Conservation (phyloP, 345 rosid genomes). For the Arabidopsis arenosa region DNA sequence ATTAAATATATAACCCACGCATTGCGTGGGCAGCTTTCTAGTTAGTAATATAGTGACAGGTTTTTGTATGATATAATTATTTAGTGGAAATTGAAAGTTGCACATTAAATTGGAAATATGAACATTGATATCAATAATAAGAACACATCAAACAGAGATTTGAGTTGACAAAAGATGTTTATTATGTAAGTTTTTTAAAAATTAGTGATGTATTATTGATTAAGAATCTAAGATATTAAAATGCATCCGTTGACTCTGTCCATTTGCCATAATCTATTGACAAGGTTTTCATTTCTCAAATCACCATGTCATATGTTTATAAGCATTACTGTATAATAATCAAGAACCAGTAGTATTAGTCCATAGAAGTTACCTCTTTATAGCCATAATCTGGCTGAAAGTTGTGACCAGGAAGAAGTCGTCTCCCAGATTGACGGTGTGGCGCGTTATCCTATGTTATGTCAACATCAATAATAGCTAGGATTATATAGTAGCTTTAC, state of each 20-base stretch:
- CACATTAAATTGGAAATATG: neutral
- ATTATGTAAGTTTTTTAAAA: neutral
- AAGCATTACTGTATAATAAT: neutral
- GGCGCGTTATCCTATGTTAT: slow-evolving; percentile 55
- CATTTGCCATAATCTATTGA: neutral
- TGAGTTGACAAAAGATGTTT: slow-evolving; percentile 31
- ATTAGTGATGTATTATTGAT: slow-evolving; percentile 32
- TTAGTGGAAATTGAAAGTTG: slow-evolving; percentile 20
- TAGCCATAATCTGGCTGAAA: slow-evolving; percentile 78
- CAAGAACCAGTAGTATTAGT: neutral
- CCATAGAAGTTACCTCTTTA: slow-evolving; percentile 57
- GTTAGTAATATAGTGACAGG: neutral
- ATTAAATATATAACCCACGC: too few species aligned
- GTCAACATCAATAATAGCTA: neutral
- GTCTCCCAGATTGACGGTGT: slow-evolving; percentile 21
- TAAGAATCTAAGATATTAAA: slow-evolving; percentile 18
- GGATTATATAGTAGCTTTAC: neutral
- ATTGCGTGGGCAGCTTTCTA: too few species aligned
- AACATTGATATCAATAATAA: slow-evolving; percentile 7
- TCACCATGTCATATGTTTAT: slow-evolving; percentile 23
- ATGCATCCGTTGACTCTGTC: slow-evolving; percentile 8
- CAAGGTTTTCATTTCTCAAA: neutral
- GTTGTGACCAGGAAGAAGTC: slow-evolving; percentile 55
- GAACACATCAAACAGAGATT: neutral
- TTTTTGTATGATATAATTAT: slow-evolving; percentile 18